Evolutionary conservation across 371 early-diverging fungal genomes (phyloP), one percentile per base, ranked within the genome.

Genomic region (Mortierella sp.): DNA sequence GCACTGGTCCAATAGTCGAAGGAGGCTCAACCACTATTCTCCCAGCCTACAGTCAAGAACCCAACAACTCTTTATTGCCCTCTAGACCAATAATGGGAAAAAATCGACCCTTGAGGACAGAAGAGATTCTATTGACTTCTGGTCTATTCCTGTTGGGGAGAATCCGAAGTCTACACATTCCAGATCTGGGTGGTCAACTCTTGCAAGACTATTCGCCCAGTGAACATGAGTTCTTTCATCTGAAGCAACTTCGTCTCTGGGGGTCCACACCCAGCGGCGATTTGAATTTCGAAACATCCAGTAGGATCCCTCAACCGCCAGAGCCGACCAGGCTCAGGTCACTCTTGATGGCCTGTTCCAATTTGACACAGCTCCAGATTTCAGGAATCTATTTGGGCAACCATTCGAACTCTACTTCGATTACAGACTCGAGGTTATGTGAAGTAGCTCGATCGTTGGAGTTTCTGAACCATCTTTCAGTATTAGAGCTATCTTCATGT

Each of bases 161-260:
- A 43, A 56, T 71, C 56, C 51, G 65, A 9, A 60, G 60, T 37
- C 57, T 71, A 0, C 23, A 30, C 5, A 28, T 71, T 14, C 71
- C 71, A 19, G 71, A 71, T 26, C 66, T 71, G 15, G 60, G 46
- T 14, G 52, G 50, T 1, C 23, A 23, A 2, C 64, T 71, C n/a
- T 64, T 65, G 15, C 9, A 26, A 0, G 28, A 30, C n/a, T 9
- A 55, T 23, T 25, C 52, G n/a, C 71, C 71, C 23, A 60, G 43
- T 26, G 60, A 60, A 1, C 48, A 60, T 2, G 71, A 71, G 15
- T 60, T 65, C 55, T 50, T 65, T 6, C 50, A 53, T 48, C 47
- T 71, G 19, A 60, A 53, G 3, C 65, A 37, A 7, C 18, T 71
- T n/a, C 50, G 60, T 18, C 7, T 71, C 2, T 71, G 71, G 71